phyloP scores from a whole-genome alignment of 148 eudicot species.

The Mesembryanthemum crystallinum region DNA sequence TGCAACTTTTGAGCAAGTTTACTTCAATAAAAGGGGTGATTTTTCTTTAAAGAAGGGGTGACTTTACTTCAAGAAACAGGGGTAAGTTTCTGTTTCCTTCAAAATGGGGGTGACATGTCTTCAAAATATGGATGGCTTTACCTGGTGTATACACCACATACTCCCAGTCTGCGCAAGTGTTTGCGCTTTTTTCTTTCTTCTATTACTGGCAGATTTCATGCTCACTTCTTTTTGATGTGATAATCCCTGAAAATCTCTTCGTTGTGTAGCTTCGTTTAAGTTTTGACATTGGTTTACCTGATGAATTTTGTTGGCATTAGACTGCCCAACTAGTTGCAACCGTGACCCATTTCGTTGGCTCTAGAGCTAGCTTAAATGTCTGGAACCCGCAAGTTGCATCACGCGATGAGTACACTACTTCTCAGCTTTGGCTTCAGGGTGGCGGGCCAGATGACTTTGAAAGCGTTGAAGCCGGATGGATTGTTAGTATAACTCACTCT shows the following conservation, averaged over 20 bases:
- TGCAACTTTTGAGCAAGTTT: not conserved
- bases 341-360: constrained; percentile 38
- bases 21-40: too few species aligned
- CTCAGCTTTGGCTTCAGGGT: constrained; percentile 42
- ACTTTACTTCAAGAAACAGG: too few species aligned
- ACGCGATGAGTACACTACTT: constrained; percentile 56
- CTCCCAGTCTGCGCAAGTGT: too few species aligned
- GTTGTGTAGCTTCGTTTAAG: too few species aligned
- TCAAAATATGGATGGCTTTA: too few species aligned
- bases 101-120: too few species aligned
- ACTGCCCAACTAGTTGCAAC: constrained; percentile 37
- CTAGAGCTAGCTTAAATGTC: constrained; percentile 41
- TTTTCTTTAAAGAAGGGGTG: too few species aligned
- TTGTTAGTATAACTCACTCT: constrained; percentile 35
- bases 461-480: constrained; percentile 64
- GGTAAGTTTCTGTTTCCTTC: too few species aligned
- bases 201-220: not conserved
- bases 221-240: not conserved
- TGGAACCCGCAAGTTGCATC: constrained; percentile 52
- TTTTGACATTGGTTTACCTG: not conserved
- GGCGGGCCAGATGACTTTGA: constrained; percentile 38
- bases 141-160: too few species aligned
- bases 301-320: constrained; percentile 24
- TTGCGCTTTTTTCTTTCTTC: too few species aligned
- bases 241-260: not conserved